phyloP scores from a whole-genome alignment of 2,329 filamentous ascomycete species.

The Thyridium curvatum region DNA sequence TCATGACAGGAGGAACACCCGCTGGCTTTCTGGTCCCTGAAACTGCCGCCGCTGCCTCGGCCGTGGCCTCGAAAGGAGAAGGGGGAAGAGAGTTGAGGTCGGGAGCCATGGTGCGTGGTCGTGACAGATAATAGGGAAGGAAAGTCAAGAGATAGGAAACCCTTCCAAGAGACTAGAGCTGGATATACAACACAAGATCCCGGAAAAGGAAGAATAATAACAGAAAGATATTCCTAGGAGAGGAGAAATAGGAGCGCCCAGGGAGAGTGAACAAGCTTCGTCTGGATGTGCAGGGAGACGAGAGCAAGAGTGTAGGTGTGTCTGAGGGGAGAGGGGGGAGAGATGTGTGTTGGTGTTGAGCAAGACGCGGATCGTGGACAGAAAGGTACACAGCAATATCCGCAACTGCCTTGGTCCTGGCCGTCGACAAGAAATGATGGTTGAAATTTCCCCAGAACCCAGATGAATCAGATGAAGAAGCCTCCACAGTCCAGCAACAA shows the following conservation, averaged over 20 bases:
- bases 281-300: too few relatives aligned
- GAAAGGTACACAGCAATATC: too few relatives aligned
- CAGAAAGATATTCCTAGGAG: background rate
- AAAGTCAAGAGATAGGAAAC: background rate
- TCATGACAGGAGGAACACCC: background rate
- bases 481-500: too few relatives aligned
- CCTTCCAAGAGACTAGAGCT: too few relatives aligned
- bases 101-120: slow-evolving; percentile 50
- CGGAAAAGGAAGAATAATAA: slow-evolving; percentile 2
- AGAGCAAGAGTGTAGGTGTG: background rate
- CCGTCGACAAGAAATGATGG: too few relatives aligned
- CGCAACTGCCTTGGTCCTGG: too few relatives aligned
- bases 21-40: slow-evolving; percentile 1
- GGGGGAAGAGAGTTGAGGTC: slow-evolving; percentile 67
- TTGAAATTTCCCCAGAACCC: too few relatives aligned
- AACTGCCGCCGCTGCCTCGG: background rate
- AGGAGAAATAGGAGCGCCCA: slow-evolving; percentile 1
- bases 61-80: slow-evolving; percentile 35
- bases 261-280: background rate
- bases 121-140: slow-evolving; percentile 3
- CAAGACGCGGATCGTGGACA: too few relatives aligned
- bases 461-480: too few relatives aligned
- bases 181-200: too few relatives aligned
- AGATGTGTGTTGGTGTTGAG: too few relatives aligned
- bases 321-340: too few relatives aligned